Conservation (phyloP, 2,329 filamentous ascomycete genomes). For the Beauveria asiatica region DNA sequence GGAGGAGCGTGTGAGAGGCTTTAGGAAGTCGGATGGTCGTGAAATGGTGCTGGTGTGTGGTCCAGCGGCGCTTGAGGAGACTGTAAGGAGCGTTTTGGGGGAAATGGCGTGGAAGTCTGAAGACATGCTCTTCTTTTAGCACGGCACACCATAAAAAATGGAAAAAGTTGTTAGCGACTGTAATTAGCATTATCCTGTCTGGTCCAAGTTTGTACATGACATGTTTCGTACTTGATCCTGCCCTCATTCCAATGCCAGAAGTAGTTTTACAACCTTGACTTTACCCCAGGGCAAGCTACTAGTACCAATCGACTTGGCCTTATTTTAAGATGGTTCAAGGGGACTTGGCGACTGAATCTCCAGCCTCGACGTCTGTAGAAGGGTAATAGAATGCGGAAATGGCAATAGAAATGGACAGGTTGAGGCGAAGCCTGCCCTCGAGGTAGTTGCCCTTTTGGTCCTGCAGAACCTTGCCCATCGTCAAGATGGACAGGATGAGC, state of each 20-base stretch:
- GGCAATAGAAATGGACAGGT: no score
- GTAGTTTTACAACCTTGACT: background rate
- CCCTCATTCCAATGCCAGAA: background rate
- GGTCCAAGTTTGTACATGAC: background rate
- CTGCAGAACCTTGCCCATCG: constrained; percentile 68
- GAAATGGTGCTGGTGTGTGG: constrained; percentile 72
- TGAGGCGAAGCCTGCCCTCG: no score
- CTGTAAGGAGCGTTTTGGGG: constrained; percentile 41
- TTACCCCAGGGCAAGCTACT: background rate
- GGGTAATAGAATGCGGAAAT: constrained; percentile 47
- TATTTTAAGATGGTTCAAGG: background rate
- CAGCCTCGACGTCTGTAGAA: constrained; percentile 15
- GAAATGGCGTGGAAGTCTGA: constrained; percentile 63
- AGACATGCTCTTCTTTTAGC: constrained; percentile 67
- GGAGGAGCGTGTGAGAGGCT: constrained; percentile 44
- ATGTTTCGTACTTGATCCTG: background rate
- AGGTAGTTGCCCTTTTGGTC: no score
- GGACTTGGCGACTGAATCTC: background rate
- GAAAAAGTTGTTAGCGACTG: background rate
- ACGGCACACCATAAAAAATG: background rate
- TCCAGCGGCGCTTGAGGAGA: constrained; percentile 65
- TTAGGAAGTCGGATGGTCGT: constrained; percentile 28
- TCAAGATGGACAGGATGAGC: constrained; percentile 74
- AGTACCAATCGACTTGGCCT: background rate
- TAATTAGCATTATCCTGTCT: background rate